These are phyloP conservation scores for Hamamelis virginiana DNA, from an alignment of 164 flowering plant species.

Conservation along the genomic window DNA sequence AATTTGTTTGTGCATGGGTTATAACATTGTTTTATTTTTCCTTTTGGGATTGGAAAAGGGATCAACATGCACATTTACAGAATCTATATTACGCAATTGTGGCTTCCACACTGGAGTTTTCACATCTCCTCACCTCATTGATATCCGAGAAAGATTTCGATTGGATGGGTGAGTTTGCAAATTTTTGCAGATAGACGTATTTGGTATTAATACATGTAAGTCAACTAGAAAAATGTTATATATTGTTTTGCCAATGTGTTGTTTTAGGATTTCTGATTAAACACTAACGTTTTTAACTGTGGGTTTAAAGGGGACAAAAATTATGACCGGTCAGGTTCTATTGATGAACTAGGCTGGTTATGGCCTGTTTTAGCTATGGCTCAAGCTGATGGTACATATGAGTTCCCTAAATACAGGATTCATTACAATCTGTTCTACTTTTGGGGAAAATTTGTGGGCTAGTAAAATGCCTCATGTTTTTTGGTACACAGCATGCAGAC, in stretches of 20 bases:
- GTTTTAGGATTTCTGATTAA: neutral
- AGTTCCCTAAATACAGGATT: neutral
- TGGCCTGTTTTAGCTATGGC: too few relatives aligned
- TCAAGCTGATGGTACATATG: neutral
- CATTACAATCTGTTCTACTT: neutral
- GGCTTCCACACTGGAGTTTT: conserved; percentile 96
- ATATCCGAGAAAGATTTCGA: conserved; percentile 91
- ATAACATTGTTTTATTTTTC: neutral
- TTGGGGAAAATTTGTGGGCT: neutral
- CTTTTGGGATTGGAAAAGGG: conserved; percentile 49
- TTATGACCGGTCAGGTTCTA: too few relatives aligned
- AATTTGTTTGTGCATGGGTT: conserved; percentile 6
- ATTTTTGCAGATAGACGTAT: neutral
- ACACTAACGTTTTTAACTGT: neutral
- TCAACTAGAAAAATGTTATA: neutral
- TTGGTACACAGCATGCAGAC: neutral
- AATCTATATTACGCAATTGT: conserved; percentile 87
- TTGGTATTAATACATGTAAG: neutral
- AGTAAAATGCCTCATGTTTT: neutral
- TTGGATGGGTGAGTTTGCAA: conserved; percentile 78
- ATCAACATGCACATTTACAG: conserved; percentile 91
- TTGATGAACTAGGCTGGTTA: too few relatives aligned
- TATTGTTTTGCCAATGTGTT: neutral
- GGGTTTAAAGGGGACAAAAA: neutral
- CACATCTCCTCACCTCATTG: conserved; percentile 98